Evolutionary conservation across 148 eudicot species (phyloP).

Genomic region (Hydrangea macrophylla): DNA sequence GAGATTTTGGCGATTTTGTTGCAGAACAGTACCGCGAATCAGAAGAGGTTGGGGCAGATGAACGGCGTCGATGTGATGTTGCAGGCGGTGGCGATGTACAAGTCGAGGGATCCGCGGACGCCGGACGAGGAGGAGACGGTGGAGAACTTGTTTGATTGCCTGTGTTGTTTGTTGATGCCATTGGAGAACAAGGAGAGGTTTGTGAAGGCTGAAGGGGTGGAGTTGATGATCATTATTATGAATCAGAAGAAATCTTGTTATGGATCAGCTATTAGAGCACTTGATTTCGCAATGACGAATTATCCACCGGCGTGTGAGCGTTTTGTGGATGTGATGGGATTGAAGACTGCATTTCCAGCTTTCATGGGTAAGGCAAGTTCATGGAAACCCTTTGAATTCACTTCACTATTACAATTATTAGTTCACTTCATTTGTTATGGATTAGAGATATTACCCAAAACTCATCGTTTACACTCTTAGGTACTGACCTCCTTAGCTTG

Average conservation of each 20-base stretch:
- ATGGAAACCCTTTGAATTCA: slow-evolving; percentile 27
- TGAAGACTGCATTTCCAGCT: slow-evolving; percentile 96
- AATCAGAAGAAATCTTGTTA: slow-evolving; percentile 95
- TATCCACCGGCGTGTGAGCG: slow-evolving; percentile 98
- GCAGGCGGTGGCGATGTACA: slow-evolving; percentile 95
- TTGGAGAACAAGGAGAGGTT: slow-evolving; percentile 98
- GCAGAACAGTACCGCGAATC: slow-evolving; percentile 82
- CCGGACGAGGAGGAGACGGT: slow-evolving; percentile 98
- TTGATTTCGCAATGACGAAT: slow-evolving; percentile 94
- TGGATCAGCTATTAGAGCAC: slow-evolving; percentile 88
- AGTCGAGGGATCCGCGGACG: slow-evolving; percentile 85
- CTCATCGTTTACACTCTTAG: too few species aligned
- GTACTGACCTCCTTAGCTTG: too few species aligned
- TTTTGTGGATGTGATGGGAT: slow-evolving; percentile 96
- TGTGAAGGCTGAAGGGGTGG: slow-evolving; percentile 95
- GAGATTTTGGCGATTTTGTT: slow-evolving; percentile 93
- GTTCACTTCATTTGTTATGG: neutral
- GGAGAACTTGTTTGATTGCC: slow-evolving; percentile 95
- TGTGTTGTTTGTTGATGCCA: slow-evolving; percentile 97
- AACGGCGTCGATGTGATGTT: slow-evolving; percentile 92
- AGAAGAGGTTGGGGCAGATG: slow-evolving; percentile 87
- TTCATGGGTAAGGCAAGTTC: slow-evolving; percentile 99
- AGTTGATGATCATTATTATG: slow-evolving; percentile 96
- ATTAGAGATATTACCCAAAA: neutral
- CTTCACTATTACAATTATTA: too few species aligned